Conservation (phyloP, 495 filamentous ascomycete species). For the Alectoria sarmentosa region DNA sequence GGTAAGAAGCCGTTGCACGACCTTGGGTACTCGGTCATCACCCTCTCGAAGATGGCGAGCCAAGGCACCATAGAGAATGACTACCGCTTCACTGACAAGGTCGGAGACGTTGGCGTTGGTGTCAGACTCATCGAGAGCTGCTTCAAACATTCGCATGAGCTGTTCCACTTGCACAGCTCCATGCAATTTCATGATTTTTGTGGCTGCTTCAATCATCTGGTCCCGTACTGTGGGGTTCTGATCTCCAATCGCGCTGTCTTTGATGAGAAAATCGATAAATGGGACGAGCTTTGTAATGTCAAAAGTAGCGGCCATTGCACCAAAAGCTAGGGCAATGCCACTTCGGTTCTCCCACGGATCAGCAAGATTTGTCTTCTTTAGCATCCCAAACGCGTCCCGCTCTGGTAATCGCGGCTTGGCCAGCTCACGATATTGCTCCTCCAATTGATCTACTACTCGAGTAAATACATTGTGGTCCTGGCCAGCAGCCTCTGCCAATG, state of each 20-base stretch:
- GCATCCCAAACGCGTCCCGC: slow-evolving; percentile 89
- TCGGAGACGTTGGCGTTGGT: slow-evolving; percentile 71
- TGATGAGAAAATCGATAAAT: slow-evolving; percentile 79
- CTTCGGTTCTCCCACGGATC: slow-evolving; percentile 90
- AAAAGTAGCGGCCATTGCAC: slow-evolving; percentile 64
- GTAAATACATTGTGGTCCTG: slow-evolving; percentile 49
- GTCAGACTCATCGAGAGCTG: slow-evolving; percentile 71
- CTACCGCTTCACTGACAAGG: slow-evolving; percentile 89
- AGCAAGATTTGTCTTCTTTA: slow-evolving; percentile 67
- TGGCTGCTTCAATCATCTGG: slow-evolving; percentile 92
- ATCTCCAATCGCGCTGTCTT: slow-evolving; percentile 76
- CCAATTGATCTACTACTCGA: slow-evolving; percentile 53
- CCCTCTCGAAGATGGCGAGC: slow-evolving; percentile 78
- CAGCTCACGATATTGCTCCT: slow-evolving; percentile 63
- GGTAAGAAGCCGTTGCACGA: slow-evolving; percentile 73
- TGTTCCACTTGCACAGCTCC: slow-evolving; percentile 76
- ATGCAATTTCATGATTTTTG: slow-evolving; percentile 66
- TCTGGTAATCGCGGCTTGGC: slow-evolving; percentile 74
- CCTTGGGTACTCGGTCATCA: slow-evolving; percentile 75
- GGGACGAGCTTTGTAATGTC: slow-evolving; percentile 61
- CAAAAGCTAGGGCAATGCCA: slow-evolving; percentile 81
- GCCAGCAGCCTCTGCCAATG: slow-evolving; percentile 65
- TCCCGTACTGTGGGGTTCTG: slow-evolving; percentile 64
- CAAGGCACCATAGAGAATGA: slow-evolving; percentile 91
- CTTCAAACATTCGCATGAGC: slow-evolving; percentile 87